Evolutionary conservation across 2,329 filamentous ascomycete species (phyloP), one percentile per base, ranked within the genome.

Genomic region (Lecanosticta acicola): DNA sequence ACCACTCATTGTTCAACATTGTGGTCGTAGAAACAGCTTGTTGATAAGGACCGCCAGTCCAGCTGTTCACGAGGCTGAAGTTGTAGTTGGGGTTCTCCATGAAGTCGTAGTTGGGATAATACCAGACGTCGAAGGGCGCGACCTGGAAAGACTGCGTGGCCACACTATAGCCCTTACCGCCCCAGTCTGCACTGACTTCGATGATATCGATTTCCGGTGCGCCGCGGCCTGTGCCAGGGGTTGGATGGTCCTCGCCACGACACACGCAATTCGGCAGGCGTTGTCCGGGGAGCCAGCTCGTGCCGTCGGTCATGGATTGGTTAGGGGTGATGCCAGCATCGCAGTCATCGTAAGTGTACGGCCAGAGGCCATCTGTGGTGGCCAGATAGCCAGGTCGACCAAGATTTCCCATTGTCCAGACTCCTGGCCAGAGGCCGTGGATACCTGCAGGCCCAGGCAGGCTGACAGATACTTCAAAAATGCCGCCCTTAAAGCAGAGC

Each of bases 11-110:
- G 58, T 79, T 79, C 9, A 80, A 64, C 40, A 72, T 70, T 0
- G 75, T 76, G 9, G 74, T 74, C 4, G 69, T 74, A n/a, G 72
- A 76, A 10, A 80, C 67, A 24, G 76, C 76, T 60, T 80, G 74
- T 54, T 80, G 76, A 50, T 66, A 78, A 2, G 74, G 73, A 1
- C 75, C 76, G 14, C 77, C 76, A 20, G 69, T 71, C 53, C 77
- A 80, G 1, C 65, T 63, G 49, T 80, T 80, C 46, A 75, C 68
- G 29, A 56, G 53, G 13, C 72, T 75, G 26, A 72, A 62, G 3
- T 67, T 63, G 49, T 72, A 69, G 52, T 77, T 68, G 1, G 74
- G 75, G 16, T 74, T 75, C 13, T 71, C 68, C 46, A 75, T 69
- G 54, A 70, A 78, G 5, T 77, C 64, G 51, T 73, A 73, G 52